Percentiles rank a stretch among this genome's conserved stretches.
These are phyloP conservation scores for Blastocystis sp. DNA, from an alignment of 352 stramenopile genomes.

Conservation along the genomic window DNA sequence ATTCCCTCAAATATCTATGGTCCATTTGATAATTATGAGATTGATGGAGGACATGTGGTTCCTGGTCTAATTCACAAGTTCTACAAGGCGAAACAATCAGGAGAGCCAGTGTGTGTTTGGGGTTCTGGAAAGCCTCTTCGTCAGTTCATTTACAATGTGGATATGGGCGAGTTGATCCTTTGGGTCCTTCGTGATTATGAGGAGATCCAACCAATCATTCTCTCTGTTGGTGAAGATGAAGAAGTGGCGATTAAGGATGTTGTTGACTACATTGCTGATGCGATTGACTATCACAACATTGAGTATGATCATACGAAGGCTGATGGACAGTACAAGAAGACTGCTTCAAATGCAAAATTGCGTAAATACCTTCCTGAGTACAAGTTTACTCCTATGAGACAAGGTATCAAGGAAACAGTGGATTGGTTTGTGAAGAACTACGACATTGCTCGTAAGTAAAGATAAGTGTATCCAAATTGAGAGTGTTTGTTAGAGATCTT, in stretches of 20 bases:
- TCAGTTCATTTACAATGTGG: conserved; percentile 92
- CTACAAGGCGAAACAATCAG: conserved; percentile 84
- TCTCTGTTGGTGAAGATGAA: conserved; percentile 83
- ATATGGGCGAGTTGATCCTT: conserved; percentile 87
- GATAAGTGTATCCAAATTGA: too few relatives aligned
- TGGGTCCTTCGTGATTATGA: conserved; percentile 80
- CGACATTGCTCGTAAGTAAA: conserved; percentile 72
- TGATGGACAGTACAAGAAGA: conserved; percentile 99
- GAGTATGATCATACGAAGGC: conserved; percentile 82
- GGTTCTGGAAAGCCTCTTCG: conserved; percentile 84
- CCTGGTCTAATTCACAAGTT: conserved; percentile 96
- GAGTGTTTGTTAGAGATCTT: conserved; percentile 21
- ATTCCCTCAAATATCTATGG: conserved; percentile 99
- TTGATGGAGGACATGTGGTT: conserved; percentile 91
- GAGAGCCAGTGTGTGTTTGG: conserved; percentile 84
- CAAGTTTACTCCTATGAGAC: conserved; percentile 84
- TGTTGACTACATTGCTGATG: conserved; percentile 72
- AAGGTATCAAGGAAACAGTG: conserved; percentile 76
- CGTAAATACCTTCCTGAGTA: conserved; percentile 80
- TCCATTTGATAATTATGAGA: conserved; percentile 92
- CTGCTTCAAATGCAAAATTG: conserved; percentile 88
- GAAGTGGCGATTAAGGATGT: conserved; percentile 90
- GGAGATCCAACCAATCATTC: conserved; percentile 83
- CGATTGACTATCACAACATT: conserved; percentile 74
- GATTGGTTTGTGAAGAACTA: conserved; percentile 82